phyloP scores from a whole-genome alignment of 352 stramenopile genomes.

The Thraustochytrium striatum region DNA sequence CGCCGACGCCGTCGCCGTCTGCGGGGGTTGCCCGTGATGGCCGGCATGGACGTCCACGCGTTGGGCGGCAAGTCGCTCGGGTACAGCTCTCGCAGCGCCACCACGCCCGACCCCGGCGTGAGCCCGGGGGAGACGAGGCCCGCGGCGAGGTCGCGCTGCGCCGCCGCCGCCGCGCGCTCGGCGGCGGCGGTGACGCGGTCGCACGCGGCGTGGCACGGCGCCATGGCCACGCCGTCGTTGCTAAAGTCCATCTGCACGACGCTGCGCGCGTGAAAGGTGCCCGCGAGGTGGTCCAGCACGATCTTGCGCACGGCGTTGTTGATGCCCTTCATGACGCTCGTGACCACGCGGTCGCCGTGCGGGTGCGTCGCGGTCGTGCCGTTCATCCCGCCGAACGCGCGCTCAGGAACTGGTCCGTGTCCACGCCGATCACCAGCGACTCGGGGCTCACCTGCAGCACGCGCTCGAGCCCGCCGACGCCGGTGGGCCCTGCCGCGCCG shows the following conservation, averaged over 20 bases:
- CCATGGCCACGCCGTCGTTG: background rate
- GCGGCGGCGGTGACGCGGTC: background rate
- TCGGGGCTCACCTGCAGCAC: too few relatives aligned
- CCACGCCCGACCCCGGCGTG: background rate
- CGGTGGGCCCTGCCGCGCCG: background rate
- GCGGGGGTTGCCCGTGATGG: background rate
- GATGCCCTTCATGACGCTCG: background rate
- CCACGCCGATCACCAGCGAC: too few relatives aligned
- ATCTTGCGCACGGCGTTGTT: background rate
- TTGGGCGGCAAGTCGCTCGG: background rate
- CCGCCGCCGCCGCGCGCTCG: background rate
- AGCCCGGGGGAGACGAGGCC: background rate
- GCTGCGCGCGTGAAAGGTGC: background rate
- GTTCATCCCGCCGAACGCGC: too few relatives aligned
- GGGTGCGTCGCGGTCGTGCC: too few relatives aligned
- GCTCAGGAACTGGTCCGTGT: too few relatives aligned
- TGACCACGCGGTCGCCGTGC: background rate
- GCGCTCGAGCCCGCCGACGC: background rate
- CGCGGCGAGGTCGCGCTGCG: background rate
- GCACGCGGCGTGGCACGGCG: background rate
- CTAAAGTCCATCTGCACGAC: background rate
- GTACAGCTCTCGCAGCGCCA: background rate
- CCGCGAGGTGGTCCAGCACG: background rate
- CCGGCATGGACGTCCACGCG: background rate
- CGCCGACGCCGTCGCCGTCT: background rate